Evolutionary conservation across 2,329 filamentous ascomycete species (phyloP), one percentile per base, ranked within the genome.

Genomic region (Colletotrichum tamarilloi): DNA sequence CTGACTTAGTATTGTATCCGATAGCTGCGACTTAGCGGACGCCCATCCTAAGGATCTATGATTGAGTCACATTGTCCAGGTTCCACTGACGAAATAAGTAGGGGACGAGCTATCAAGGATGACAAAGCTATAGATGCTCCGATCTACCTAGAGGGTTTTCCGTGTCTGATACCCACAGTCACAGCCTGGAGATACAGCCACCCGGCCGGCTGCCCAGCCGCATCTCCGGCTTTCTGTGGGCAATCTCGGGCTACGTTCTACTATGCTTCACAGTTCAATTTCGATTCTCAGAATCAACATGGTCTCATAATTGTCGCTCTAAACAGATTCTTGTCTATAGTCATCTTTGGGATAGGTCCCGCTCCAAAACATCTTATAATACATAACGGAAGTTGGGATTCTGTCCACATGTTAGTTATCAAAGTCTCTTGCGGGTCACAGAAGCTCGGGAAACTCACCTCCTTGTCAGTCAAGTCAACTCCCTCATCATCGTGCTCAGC

Each of bases 391-490:
- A 80, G 35, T 75, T 75, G 14, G 77, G 77, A 24, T 80, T 80
- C 78, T 79, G n/a, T 38, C 14, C 7, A 26, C 14, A 16, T 32
- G 62, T 75, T 57, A 67, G 52, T 14, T 53, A 3, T 57, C 9
- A n/a, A n/a, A 4, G 4, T 24, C 16, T 16, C 16, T 11, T 56
- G 4, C 5, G 55, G 8, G 35, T 60, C 32, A 58, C 8, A 9
- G 42, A 19, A 26, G 22, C 26, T 46, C 9, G n/a, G 9, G 26
- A 1, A 62, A 75, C 77, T 75, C 70, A 80, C 78, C 79, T 84
- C 81, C 64, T 84, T 83, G 62, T 85, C 83, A 14, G 83, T 85
- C 75, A 81, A 60, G 68, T 85, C 83, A 57, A 76, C 77, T 22
- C 77, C 78, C 16, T 75, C 72, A 26, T 72, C 69, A 2, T 81